These are phyloP conservation scores for Leccinum olivaceopallidum DNA, from an alignment of 768 basidiomycete genomes.

Conservation along the genomic window DNA sequence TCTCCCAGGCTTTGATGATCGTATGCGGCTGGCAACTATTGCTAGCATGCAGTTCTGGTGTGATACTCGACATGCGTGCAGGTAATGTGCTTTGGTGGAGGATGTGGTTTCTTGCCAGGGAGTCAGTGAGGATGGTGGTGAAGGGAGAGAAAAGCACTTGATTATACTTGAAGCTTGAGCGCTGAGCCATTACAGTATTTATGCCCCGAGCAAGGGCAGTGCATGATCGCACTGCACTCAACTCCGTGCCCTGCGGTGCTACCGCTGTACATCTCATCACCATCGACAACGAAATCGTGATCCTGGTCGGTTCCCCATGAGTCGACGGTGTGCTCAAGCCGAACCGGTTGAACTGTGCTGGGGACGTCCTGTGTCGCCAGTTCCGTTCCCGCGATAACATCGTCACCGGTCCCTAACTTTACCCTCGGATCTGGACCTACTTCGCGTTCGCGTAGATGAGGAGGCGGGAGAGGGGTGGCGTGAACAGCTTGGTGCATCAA, in stretches of 20 bases:
- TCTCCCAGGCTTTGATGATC: too few relatives aligned
- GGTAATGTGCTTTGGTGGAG: too few relatives aligned
- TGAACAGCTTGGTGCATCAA: conserved; percentile 56
- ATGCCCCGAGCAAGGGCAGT: too few relatives aligned
- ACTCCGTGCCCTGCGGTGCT: neutral
- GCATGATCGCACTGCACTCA: too few relatives aligned
- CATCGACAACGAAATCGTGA: neutral
- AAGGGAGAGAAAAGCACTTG: too few relatives aligned
- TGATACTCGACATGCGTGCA: too few relatives aligned
- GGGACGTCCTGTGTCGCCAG: conserved; percentile 14
- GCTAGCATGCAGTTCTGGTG: too few relatives aligned
- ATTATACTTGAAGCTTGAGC: too few relatives aligned
- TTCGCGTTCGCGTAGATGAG: neutral
- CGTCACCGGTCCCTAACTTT: neutral
- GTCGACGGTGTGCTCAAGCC: conserved; percentile 20
- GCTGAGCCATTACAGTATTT: too few relatives aligned
- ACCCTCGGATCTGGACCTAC: neutral
- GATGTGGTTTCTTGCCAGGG: too few relatives aligned
- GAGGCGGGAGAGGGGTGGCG: conserved; percentile 24
- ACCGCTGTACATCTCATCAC: neutral
- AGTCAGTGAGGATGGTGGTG: too few relatives aligned
- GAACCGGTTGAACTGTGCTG: conserved; percentile 26
- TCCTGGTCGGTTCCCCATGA: neutral
- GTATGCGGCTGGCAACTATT: too few relatives aligned
- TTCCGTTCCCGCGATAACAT: neutral